Base-by-base conservation (phyloP, 805 yeast species). In the Jamesozyma gamospora region DNA sequence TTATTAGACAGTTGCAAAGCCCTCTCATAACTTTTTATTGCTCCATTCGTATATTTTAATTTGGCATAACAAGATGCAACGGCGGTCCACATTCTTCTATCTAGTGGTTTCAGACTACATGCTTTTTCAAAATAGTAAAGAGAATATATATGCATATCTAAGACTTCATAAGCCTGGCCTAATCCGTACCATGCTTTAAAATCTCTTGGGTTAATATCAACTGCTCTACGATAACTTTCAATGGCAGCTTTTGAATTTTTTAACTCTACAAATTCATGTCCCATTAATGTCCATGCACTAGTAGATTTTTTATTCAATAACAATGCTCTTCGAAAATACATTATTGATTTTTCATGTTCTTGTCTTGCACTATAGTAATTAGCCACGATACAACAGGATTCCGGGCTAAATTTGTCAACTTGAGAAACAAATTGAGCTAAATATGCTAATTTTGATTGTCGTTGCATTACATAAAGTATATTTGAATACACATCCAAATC, bases 151-250 rank as follows among this genome's bases (percentile, higher is more conserved):
- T 85, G 92, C 96, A 90, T 90, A 50, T 90, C 96, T 41, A 90
- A 65, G 10, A 92, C 95, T 59, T 92, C 98, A 57, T 92, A 92
- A 1, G 97, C 97, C 62, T 92, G 97, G 0, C 98, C 99, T 38
- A 92, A 67, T 2, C 98, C 98, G 60, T 90, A 92, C 99, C 98
- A 92, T 0, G 97, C 97, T 37, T 95, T 69, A 58, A 83, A 94
- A 57, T 92, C 98, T 53, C 82, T 80, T 34, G 78, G 73, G 53
- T 84, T 85, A 2, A 88, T 79, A 56, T 87, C 96, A 1, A 88
- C 90, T 0, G 97, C 99, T 33, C 95, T 66, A 48, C 97, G 66
- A 56, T 92, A 92, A 42, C 94, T 79, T 65, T 90, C 96, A 40
- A 92, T 92, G 1, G 98, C 98, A 1, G 97, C 97, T 60, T 92